Percentiles rank a stretch among this genome's conserved stretches.
Conservation (phyloP, 768 basidiomycete genomes). For the Auricularia sp. region DNA sequence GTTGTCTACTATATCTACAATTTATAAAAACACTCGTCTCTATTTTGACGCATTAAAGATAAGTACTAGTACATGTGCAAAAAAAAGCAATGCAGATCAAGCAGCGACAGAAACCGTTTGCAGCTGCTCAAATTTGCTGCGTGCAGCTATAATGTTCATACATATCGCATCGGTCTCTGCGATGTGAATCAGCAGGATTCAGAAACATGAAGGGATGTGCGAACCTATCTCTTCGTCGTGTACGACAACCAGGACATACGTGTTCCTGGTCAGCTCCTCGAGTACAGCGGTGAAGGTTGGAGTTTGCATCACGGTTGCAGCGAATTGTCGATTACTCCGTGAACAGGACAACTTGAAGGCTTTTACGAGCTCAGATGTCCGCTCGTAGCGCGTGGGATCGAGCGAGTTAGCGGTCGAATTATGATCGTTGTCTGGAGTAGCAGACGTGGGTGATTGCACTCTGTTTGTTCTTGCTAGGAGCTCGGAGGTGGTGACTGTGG, state of each 20-base stretch:
- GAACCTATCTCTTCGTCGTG: conserved; percentile 82
- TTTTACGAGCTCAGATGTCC: conserved; percentile 89
- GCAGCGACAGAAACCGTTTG: conserved; percentile 26
- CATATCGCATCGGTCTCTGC: conserved; percentile 81
- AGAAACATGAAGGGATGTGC: conserved; percentile 9
- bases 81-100: background rate
- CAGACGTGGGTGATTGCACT: conserved; percentile 12
- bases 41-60: too few species aligned
- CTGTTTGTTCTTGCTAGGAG: background rate
- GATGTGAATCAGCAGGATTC: background rate
- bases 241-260: conserved; percentile 82
- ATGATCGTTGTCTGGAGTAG: conserved; percentile 6
- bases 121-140: conserved; percentile 81
- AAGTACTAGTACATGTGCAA: background rate
- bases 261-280: conserved; percentile 87
- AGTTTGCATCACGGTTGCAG: conserved; percentile 77
- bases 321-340: conserved; percentile 75
- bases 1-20: too few species aligned
- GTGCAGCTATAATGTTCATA: conserved; percentile 79
- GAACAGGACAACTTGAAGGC: conserved; percentile 89
- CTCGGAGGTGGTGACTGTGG: conserved; percentile 7
- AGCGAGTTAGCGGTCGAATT: conserved; percentile 26
- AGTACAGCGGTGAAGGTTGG: conserved; percentile 80
- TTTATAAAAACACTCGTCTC: too few species aligned
- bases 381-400: conserved; percentile 67